Base-by-base conservation (phyloP, 1,139 yeast genomes). In the Lodderomyces metapsilosis region DNA sequence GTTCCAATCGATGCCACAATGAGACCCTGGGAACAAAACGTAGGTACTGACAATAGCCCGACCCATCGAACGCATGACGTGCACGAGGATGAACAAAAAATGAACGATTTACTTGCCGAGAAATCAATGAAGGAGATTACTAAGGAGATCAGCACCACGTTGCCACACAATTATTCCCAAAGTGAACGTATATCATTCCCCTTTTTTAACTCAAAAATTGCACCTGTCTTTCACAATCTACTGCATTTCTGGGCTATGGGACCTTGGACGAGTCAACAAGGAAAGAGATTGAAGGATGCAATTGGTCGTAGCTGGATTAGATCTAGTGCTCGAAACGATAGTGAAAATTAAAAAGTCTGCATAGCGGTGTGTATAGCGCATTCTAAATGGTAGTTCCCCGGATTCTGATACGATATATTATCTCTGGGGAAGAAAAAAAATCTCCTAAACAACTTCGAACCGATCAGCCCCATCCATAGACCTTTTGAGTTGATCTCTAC, bases 231-330 rank as follows among this genome's bases (percentile, higher is more conserved):
- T 50, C 58, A 63, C 28, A 62, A 62, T 10, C 52, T 65, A 12
- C 63, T 60, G 44, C 87, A 82, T 57, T 79, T 83, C 52, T 83
- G 88, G 88, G 74, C 84, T 13, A 61, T 82, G 71, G 86, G 85
- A 1, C 52, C 62, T 13, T 82, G 88, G 88, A 77, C 62, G 2
- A 44, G 43, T 3, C 54, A 71, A 7, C 74, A 76, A 36, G 80
- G 80, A 1, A 62, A 61, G 20, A 57, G 71, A 42, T 43, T 78
- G 9, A 76, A 71, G 45, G 85, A 82, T 52, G 71, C 65, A 17
- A 72, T 79, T 36, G 78, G 84, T 1, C 66, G 63, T 43, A 46
- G 57, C 13, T 61, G 65, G 65, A 49, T 61, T 13, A 25, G 49
- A n/a, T 47, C 52, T 7, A 46, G 53, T 36, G 33, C 41, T n/a